Base-by-base conservation (phyloP, 371 early-diverging fungal species). In the Lichtheimia hyalospora region DNA sequence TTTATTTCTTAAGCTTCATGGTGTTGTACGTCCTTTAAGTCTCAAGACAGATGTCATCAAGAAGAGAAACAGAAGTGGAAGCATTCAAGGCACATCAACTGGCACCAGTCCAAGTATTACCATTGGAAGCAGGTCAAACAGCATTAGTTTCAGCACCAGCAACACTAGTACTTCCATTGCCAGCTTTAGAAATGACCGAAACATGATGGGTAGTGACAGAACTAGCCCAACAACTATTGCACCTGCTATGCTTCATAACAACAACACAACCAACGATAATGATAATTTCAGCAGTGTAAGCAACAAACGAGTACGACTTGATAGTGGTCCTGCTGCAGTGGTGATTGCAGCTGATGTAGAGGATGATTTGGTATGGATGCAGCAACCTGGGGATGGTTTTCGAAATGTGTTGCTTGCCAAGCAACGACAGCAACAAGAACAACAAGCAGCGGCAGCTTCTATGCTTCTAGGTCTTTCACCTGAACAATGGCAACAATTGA, bases 31-130 rank as follows among this genome's bases (percentile, higher is more conserved):
- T 20, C 95, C 91, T 2, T 75, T 86, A 12, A 83, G 84, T 58
- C 81, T 93, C 51, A 91, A 90, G 73, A 87, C 90, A 0, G 87
- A 88, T 63, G 86, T 92, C n/a, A 92, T 93, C 63, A 86, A 90
- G 66, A 93, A 90, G 71, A 87, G 93, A 41, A 88, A 89, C 70
- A 85, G 91, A 58, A 56, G 60, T 54, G 67, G 67, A 12, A 55
- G 56, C 16, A 18, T 55, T 15, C 56, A 55, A 25, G 28, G 18
- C 15, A 53, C 8, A 53, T 8, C 53, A 2, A 20, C 18, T 40
- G 40, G 40, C 20, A 53, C 18, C 13, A 40, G 53, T 10, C 20
- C n/a, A n/a, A 20, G 46, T 5, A 20, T n/a, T 46, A 46, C 20
- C n/a, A 46, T n/a, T 46, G 20, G n/a, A 16, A 7, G 16, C 46